phyloP scores from a whole-genome alignment of 805 yeast genomes.

The Teunomyces tritomae region DNA sequence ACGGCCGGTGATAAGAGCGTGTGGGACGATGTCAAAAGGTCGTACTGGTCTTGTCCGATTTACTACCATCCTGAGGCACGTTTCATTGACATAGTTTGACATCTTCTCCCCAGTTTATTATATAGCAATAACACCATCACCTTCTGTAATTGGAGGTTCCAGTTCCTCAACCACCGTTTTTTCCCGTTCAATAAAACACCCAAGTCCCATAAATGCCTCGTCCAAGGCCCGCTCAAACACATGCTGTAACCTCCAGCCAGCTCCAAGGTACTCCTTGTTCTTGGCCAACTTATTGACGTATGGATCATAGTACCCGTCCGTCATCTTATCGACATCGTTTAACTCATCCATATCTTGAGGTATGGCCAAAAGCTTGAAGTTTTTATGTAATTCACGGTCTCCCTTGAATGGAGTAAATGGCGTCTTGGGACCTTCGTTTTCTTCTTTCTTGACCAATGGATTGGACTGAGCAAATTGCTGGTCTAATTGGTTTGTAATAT shows the following conservation, averaged over 20 bases:
- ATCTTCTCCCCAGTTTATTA: background rate
- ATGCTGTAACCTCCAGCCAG: slow-evolving; percentile 73
- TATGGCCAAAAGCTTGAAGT: slow-evolving; percentile 45
- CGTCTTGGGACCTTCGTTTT: slow-evolving; percentile 18
- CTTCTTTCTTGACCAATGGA: slow-evolving; percentile 24
- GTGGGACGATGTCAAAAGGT: slow-evolving; percentile 60
- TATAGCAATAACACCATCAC: background rate
- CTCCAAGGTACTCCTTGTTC: slow-evolving; percentile 72
- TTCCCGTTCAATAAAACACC: slow-evolving; percentile 64
- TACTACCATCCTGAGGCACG: slow-evolving; percentile 65
- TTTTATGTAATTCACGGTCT: slow-evolving; percentile 60
- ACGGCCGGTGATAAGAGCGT: slow-evolving; percentile 40
- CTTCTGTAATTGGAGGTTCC: background rate
- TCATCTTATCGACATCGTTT: slow-evolving; percentile 33
- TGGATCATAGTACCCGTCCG: slow-evolving; percentile 48
- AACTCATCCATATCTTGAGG: slow-evolving; percentile 22
- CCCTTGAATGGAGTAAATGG: slow-evolving; percentile 97
- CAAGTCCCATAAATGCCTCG: slow-evolving; percentile 88
- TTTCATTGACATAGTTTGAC: slow-evolving; percentile 30
- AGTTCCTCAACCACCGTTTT: slow-evolving; percentile 14
- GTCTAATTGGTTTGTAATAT: slow-evolving; percentile 56
- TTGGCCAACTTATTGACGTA: slow-evolving; percentile 47
- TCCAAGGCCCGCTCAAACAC: slow-evolving; percentile 76
- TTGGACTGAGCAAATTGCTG: slow-evolving; percentile 32
- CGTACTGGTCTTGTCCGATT: slow-evolving; percentile 68